Conservation (phyloP, 1,284 basidiomycete species). For the Pseudozyma pruni region DNA sequence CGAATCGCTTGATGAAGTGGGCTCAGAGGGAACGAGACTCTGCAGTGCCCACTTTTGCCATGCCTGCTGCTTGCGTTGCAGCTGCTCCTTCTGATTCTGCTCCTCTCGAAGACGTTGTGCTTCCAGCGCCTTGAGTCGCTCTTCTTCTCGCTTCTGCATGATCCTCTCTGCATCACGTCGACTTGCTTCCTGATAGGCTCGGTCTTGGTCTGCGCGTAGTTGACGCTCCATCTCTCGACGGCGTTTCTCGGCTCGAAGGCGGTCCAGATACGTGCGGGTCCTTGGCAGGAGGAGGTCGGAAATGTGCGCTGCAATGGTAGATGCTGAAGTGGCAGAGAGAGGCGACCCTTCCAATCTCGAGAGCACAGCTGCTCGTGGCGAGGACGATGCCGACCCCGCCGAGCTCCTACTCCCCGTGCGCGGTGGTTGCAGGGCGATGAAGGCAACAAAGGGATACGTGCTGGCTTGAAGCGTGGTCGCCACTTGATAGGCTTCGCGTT, state of each 20-base stretch:
- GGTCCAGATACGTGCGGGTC: conserved; percentile 47
- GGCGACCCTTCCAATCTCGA: conserved; percentile 58
- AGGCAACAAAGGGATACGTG: conserved; percentile 90
- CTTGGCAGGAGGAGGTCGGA: conserved; percentile 56
- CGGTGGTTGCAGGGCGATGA: conserved; percentile 83
- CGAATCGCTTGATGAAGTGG: conserved; percentile 4
- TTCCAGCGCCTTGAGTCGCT: conserved; percentile 23
- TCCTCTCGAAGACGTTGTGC: conserved; percentile 24
- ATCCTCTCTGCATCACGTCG: conserved; percentile 50
- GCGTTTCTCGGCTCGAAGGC: conserved; percentile 46
- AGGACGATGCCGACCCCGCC: conserved; percentile 10
- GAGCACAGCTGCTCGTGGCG: conserved; percentile 53
- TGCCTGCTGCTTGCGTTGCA: conserved; percentile 25
- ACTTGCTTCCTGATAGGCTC: conserved; percentile 56
- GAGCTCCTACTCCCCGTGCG: conserved; percentile 33
- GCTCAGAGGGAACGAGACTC: conserved; percentile 51
- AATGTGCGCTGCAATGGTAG: conserved; percentile 49
- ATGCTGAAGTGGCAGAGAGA: conserved; percentile 41
- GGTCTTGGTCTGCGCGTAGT: conserved; percentile 57
- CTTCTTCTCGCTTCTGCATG: conserved; percentile 42
- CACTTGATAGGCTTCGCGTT: conserved; percentile 84
- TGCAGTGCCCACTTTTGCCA: conserved; percentile 58
- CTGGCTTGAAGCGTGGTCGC: conserved; percentile 86
- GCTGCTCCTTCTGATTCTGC: conserved; percentile 19
- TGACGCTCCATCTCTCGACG: conserved; percentile 53